These are phyloP conservation scores for Leavenworthia alabamica DNA, from an alignment of 345 rosid species.

Conservation along the genomic window DNA sequence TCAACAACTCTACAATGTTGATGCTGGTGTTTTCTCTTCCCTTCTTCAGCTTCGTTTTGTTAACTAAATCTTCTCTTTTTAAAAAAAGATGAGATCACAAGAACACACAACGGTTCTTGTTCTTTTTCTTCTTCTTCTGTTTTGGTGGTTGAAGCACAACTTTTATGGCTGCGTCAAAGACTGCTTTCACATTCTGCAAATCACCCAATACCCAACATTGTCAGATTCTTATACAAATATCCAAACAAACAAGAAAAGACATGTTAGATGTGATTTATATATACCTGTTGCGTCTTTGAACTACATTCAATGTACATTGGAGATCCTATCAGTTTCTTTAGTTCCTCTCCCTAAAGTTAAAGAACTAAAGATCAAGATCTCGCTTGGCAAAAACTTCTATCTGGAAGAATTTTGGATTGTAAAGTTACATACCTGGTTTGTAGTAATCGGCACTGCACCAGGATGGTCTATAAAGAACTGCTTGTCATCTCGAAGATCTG, in stretches of 20 bases:
- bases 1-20: slow-evolving; percentile 23
- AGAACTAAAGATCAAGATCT: slow-evolving; percentile 8
- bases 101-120: slow-evolving; percentile 27
- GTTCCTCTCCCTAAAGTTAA: slow-evolving; percentile 77
- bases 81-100: slow-evolving; percentile 29
- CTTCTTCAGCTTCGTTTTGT: too few species aligned
- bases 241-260: neutral
- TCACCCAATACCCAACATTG: neutral
- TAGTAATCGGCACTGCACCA: slow-evolving; percentile 62
- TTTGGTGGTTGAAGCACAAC: slow-evolving; percentile 93
- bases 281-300: slow-evolving; percentile 89
- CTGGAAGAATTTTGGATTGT: neutral
- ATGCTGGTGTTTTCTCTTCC: slow-evolving; percentile 9
- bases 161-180: slow-evolving; percentile 76
- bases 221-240: neutral
- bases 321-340: slow-evolving; percentile 76
- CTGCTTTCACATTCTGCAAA: slow-evolving; percentile 80
- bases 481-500: slow-evolving; percentile 73
- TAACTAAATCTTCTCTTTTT: slow-evolving; percentile 15
- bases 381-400: neutral
- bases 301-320: slow-evolving; percentile 90
- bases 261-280: neutral
- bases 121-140: slow-evolving; percentile 75
- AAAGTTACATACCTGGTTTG: slow-evolving; percentile 43
- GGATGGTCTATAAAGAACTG: slow-evolving; percentile 70